Evolutionary conservation across 116 monocot genomes (phyloP).

Genomic region (Phalaenopsis hybrid): DNA sequence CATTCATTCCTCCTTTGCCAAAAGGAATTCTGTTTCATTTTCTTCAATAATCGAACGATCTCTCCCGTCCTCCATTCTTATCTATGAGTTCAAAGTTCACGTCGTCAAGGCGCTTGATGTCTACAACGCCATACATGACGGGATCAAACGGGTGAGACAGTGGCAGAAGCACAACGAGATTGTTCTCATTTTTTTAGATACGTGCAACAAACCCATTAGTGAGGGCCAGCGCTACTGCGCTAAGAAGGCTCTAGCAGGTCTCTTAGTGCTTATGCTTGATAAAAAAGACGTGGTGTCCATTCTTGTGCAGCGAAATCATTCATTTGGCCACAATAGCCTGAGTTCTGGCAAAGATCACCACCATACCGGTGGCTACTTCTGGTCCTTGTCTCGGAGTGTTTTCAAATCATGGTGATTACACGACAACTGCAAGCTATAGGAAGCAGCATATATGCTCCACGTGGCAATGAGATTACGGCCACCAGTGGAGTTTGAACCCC

Average conservation of each 20-base stretch:
- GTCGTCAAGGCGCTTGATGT: constrained; percentile 64
- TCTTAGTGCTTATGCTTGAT: constrained; percentile 38
- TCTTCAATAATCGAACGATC: constrained; percentile 18
- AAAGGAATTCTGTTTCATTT: constrained; percentile 42
- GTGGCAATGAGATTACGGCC: constrained; percentile 17
- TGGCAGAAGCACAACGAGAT: constrained; percentile 45
- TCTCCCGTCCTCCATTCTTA: constrained; percentile 20
- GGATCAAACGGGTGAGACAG: constrained; percentile 48
- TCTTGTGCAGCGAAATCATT: constrained; percentile 42
- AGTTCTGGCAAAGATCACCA: not conserved
- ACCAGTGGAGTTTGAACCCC: not conserved
- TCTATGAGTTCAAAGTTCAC: constrained; percentile 46
- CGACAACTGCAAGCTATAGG: constrained; percentile 25
- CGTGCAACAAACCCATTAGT: constrained; percentile 10
- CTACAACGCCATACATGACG: constrained; percentile 55
- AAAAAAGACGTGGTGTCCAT: constrained; percentile 30
- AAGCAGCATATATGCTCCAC: constrained; percentile 26
- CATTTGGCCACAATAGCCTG: constrained; percentile 34
- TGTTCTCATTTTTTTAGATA: constrained; percentile 27
- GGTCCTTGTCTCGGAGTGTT: constrained; percentile 30
- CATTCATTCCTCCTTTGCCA: constrained; percentile 50
- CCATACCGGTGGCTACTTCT: not conserved
- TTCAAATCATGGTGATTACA: constrained; percentile 16
- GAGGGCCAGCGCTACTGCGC: constrained; percentile 61
- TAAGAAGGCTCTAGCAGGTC: constrained; percentile 50